Conservation (phyloP, 495 filamentous ascomycete genomes). For the Cenococcum geophilum region DNA sequence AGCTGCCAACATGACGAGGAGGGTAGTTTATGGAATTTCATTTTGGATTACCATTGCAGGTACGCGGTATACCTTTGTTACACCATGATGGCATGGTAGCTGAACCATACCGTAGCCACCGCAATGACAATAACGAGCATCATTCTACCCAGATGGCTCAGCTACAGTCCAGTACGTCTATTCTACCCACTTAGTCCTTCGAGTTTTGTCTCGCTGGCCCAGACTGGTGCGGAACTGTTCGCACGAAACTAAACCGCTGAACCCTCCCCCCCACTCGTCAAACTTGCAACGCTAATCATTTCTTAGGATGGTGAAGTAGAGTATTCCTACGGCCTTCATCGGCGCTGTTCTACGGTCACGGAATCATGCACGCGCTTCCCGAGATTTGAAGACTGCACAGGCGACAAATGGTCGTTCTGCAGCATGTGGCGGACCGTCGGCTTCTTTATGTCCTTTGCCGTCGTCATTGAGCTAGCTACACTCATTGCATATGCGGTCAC, state of each 20-base stretch:
- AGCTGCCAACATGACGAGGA: conserved; percentile 35
- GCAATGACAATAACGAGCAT: conserved; percentile 70
- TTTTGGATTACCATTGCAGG: conserved; percentile 38
- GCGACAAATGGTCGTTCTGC: conserved; percentile 71
- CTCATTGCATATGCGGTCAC: conserved; percentile 70
- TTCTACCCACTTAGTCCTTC: neutral
- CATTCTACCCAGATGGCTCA: conserved; percentile 72
- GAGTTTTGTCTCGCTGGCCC: neutral
- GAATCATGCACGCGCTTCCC: conserved; percentile 55
- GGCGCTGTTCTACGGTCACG: conserved; percentile 61
- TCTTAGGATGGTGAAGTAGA: conserved; percentile 28
- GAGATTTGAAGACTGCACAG: conserved; percentile 59
- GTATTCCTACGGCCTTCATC: conserved; percentile 73
- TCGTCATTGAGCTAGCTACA: conserved; percentile 67
- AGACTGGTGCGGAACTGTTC: neutral
- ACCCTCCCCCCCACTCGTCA: conserved; percentile 39
- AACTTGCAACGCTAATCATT: conserved; percentile 7
- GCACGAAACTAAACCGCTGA: conserved; percentile 34
- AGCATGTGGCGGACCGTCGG: conserved; percentile 83
- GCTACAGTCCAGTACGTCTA: conserved; percentile 56
- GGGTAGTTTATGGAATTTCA: conserved; percentile 39
- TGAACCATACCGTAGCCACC: conserved; percentile 51
- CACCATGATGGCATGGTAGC: neutral
- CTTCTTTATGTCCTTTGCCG: conserved; percentile 76
- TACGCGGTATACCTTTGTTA: conserved; percentile 14